Conservation (phyloP, 768 basidiomycete species). For the Gloeopeniophorella convolvens region DNA sequence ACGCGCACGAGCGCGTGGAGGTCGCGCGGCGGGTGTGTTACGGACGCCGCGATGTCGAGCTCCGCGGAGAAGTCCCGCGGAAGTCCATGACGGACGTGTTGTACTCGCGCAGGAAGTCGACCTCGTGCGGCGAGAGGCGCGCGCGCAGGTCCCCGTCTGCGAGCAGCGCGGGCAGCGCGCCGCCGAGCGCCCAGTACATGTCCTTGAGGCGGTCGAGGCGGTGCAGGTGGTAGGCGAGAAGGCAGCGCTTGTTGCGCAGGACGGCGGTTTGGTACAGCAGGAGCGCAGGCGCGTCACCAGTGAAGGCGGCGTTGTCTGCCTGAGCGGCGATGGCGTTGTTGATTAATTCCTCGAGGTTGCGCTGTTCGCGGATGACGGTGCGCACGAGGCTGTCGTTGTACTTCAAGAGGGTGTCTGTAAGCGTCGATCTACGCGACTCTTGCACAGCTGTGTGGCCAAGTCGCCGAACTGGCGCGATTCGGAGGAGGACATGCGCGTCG, state of each 20-base stretch:
- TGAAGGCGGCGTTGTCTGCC: conserved; percentile 30
- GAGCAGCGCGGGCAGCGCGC: conserved; percentile 80
- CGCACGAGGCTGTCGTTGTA: conserved; percentile 90
- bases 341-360: conserved; percentile 65
- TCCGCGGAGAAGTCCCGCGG: conserved; percentile 80
- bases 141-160: conserved; percentile 58
- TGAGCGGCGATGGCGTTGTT: conserved; percentile 32
- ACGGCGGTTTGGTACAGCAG: conserved; percentile 87
- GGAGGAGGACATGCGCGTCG: conserved; percentile 30
- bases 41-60: conserved; percentile 80
- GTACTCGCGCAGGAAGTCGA: conserved; percentile 82
- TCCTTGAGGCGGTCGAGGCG: conserved; percentile 77
- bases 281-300: conserved; percentile 51
- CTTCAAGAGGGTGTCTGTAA: conserved; percentile 78
- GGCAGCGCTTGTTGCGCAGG: conserved; percentile 89
- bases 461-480: conserved; percentile 72
- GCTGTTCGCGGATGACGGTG: conserved; percentile 83
- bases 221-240: conserved; percentile 89
- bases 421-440: conserved; percentile 80
- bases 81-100: conserved; percentile 77
- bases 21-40: conserved; percentile 81
- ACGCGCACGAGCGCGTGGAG: conserved; percentile 85
- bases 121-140: conserved; percentile 72
- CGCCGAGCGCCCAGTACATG: conserved; percentile 86
- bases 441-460: conserved; percentile 82